Conservation (phyloP, 2,329 filamentous ascomycete genomes). For the Monosporascus sp. region DNA sequence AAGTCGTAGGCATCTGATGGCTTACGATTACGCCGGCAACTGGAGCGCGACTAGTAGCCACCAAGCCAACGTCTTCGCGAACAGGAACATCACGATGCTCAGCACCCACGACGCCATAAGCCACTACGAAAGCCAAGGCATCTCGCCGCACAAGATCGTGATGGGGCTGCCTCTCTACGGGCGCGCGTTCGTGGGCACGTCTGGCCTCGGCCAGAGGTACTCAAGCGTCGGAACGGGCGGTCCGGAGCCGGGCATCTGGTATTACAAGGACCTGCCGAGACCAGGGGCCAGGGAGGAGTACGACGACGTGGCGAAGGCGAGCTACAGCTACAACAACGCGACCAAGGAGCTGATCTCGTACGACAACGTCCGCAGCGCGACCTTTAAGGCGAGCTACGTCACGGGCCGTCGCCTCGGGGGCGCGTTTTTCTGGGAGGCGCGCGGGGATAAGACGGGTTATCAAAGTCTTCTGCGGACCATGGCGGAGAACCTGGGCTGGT, state of each 20-base stretch:
- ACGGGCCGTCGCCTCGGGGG: slow-evolving; percentile 59
- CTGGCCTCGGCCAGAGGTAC: slow-evolving; percentile 60
- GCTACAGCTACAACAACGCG: slow-evolving; percentile 62
- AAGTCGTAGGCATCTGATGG: slow-evolving; percentile 47
- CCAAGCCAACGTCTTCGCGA: slow-evolving; percentile 62
- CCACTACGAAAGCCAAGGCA: slow-evolving; percentile 55
- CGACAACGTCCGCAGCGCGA: slow-evolving; percentile 54
- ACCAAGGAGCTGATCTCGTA: slow-evolving; percentile 64
- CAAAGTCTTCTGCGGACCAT: slow-evolving; percentile 59
- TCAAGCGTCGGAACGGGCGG: slow-evolving; percentile 57
- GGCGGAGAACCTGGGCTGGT: slow-evolving; percentile 38
- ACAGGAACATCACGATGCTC: slow-evolving; percentile 59
- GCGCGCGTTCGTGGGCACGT: slow-evolving; percentile 63
- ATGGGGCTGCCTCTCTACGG: slow-evolving; percentile 77
- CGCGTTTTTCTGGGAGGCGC: slow-evolving; percentile 81
- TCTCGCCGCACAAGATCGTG: slow-evolving; percentile 61
- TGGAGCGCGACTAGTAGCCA: slow-evolving; percentile 62
- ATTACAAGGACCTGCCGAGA: slow-evolving; percentile 67
- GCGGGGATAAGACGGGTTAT: slow-evolving; percentile 51
- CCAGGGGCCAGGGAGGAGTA: slow-evolving; percentile 50
- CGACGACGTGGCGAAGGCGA: slow-evolving; percentile 55
- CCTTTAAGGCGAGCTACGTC: slow-evolving; percentile 61
- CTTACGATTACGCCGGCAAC: slow-evolving; percentile 65
- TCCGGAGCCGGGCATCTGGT: slow-evolving; percentile 48
- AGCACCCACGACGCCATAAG: slow-evolving; percentile 60